Base-by-base conservation (phyloP, 179 eudicot species). In the Beta macrorhiza region DNA sequence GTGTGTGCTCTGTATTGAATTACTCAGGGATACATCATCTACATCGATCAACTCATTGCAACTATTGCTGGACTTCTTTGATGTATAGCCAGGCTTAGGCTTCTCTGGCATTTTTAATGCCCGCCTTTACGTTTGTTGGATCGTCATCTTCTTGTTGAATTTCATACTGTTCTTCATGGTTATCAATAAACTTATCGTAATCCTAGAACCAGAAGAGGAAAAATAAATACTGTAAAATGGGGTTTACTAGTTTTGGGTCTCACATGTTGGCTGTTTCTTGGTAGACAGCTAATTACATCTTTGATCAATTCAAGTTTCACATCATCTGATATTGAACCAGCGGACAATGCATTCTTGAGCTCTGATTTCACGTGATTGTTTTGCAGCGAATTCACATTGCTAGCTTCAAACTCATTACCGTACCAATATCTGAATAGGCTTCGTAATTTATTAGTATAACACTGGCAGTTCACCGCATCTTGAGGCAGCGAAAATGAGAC, bases 401-500 rank as follows among this genome's bases (percentile, higher is more conserved):
- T 15, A 65, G 81, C 80, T 14, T 84, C 89, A 76, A 87, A 74
- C 17, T 82, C 68, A 2, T 79, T 53, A 7, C 91, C 88, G 71
- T 82, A 86, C 83, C 75, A 79, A 12, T 80, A 3, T 61, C 37
- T 74, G 80, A 88, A 80, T 63, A 83, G 58, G n/a, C 42, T 78
- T 76, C 89, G 79, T n/a, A 89, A 52, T 72, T 58, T 78, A 67
- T 83, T 0, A 25, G 25, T 25, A 67, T 20, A 88, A 82, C 79
- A 84, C 90, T 0, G 87, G 84, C 67, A 90, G 58, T 74, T 90
- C 90, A 32, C 91, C 92, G 67, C 88, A 91, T 76, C 91, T 88
- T 42, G 93, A 89, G 65, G 92, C 89, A 22, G 91, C 90, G 78
- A 79, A 89, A 47, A 83, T 70, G 63, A 89, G 80, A 74, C 88